These are phyloP conservation scores for Punica granatum DNA, from an alignment of 345 rosid species.

Conservation along the genomic window DNA sequence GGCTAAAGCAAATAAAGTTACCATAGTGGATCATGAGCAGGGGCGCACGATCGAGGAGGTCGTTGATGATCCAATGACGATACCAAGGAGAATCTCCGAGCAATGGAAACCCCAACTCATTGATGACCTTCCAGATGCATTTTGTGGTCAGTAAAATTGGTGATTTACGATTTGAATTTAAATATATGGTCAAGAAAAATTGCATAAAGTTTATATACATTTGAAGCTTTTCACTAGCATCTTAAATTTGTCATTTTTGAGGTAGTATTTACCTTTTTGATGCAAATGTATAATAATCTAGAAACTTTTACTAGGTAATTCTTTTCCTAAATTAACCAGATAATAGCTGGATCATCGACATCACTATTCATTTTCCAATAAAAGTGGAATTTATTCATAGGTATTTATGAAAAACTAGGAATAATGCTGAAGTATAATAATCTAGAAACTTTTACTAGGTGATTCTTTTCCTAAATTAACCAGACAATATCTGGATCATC, in stretches of 20 bases:
- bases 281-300: background rate
- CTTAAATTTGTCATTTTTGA: background rate
- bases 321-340: background rate
- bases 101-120: conserved; percentile 69
- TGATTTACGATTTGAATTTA: no score
- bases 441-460: background rate
- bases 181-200: background rate
- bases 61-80: conserved; percentile 72
- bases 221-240: background rate
- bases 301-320: background rate
- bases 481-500: background rate
- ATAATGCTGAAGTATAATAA: background rate
- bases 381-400: background rate
- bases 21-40: conserved; percentile 54
- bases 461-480: background rate
- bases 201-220: background rate
- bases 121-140: conserved; percentile 72
- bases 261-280: background rate
- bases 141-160: conserved; percentile 48
- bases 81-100: conserved; percentile 60
- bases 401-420: no score
- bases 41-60: conserved; percentile 47
- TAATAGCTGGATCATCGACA: background rate
- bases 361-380: background rate
- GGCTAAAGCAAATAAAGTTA: conserved; percentile 67